Base-by-base conservation (phyloP, 495 filamentous ascomycete genomes). In the Saxophila tyrrhenica region DNA sequence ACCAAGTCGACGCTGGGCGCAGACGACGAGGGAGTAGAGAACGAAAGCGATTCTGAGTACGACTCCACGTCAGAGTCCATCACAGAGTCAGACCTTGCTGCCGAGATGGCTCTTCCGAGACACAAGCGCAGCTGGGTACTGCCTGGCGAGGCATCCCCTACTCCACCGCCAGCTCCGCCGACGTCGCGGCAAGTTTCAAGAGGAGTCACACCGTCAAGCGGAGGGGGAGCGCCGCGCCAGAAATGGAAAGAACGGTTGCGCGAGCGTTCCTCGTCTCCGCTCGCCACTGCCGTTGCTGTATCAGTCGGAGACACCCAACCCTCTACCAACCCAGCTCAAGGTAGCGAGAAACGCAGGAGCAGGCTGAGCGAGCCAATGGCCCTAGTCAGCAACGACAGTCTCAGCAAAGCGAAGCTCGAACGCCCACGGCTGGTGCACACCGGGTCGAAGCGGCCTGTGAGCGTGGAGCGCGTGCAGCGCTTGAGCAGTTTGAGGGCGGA, bases 121-220 rank as follows among this genome's bases (percentile, higher is more conserved):
- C 58, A 61, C 42, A 25, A 61, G 35, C 53, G 58, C n/a, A 52
- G 16, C 22, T 61, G 17, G n/a, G 58, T 61, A 2, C 2, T 56
- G 17, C 58, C 58, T 3, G 58, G 58, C 25, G 58, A 61, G 41
- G 58, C 53, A 1, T 56, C 53, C 9, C 58, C 58, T 11, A 61
- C 58, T n/a, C 58, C 58, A 35, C 58, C 58, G 1, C 58, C 58
- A 9, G 53, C 48, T 29, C 53, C 58, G 17, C 43, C 58, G 13
- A 50, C 32, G 16, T 61, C 58, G n/a, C 58, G 58, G 3, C 43
- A 57, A 39, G 10, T 44, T 1, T 61, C 58, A 0, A 16, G 58
- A 19, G 22, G 25, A 3, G 50, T n/a, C n/a, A 41, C 52, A 9
- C 19, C 47, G 9, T 48, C 48, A 2, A 17, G 25, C 11, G 52